Percentiles rank a stretch among this genome's conserved stretches.
phyloP scores from a whole-genome alignment of 2,329 filamentous ascomycete genomes.

The Tricladium varicosporioides region DNA sequence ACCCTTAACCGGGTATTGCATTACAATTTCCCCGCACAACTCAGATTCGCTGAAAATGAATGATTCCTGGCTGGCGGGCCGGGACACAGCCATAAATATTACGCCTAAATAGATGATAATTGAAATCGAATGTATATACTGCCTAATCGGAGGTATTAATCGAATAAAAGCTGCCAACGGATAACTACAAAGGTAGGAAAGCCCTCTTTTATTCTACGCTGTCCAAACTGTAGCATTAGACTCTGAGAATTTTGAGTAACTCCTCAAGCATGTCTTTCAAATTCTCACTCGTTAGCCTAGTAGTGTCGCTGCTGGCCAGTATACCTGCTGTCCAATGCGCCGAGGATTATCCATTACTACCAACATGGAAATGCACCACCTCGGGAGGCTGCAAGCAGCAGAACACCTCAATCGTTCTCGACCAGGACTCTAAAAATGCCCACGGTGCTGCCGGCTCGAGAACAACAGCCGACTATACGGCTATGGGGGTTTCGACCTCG shows the following conservation, averaged over 20 bases:
- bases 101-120: slow-evolving; percentile 14
- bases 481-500: slow-evolving; percentile 39
- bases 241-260: not conserved
- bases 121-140: slow-evolving; percentile 9
- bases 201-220: not conserved
- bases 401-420: slow-evolving; percentile 49
- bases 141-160: slow-evolving; percentile 4
- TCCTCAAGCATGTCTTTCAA: slow-evolving; percentile 12
- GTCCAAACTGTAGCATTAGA: not conserved
- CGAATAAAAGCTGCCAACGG: not conserved
- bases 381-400: slow-evolving; percentile 46
- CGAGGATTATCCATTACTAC: slow-evolving; percentile 49
- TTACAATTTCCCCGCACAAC: not conserved
- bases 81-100: slow-evolving; percentile 5
- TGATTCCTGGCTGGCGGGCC: not conserved
- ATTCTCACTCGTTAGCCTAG: slow-evolving; percentile 4
- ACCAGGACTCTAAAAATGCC: slow-evolving; percentile 39
- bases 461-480: slow-evolving; percentile 46
- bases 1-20: not conserved
- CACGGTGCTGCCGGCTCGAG: slow-evolving; percentile 24
- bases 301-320: slow-evolving; percentile 5
- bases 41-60: not conserved
- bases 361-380: slow-evolving; percentile 52
- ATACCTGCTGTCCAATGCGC: slow-evolving; percentile 12
- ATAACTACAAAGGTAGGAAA: slow-evolving; percentile 1